These are phyloP conservation scores for Tolypocladium inflatum DNA, from an alignment of 2,329 filamentous ascomycete genomes.

Conservation along the genomic window DNA sequence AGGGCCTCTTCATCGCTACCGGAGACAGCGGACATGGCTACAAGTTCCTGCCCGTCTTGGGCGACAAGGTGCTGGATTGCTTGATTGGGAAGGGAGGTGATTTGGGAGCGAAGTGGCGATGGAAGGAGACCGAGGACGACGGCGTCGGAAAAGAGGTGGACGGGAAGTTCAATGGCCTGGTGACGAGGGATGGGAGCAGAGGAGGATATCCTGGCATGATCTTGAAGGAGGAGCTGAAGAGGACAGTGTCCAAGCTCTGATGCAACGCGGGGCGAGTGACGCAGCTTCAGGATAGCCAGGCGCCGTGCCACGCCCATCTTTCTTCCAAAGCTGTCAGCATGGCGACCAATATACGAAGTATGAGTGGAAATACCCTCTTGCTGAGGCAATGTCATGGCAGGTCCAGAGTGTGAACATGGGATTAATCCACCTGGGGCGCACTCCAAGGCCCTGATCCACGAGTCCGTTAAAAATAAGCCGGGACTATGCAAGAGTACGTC, in stretches of 20 bases:
- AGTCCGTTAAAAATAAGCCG: no score
- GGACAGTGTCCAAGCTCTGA: constrained; percentile 3
- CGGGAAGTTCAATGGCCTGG: constrained; percentile 27
- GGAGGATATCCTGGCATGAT: constrained; percentile 37
- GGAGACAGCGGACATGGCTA: constrained; percentile 58
- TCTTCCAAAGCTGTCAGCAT: background rate
- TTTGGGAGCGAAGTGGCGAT: constrained; percentile 50
- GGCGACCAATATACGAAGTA: background rate
- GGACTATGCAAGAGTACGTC: no score
- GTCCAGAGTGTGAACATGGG: background rate
- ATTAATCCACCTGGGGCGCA: background rate
- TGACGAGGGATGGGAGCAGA: constrained; percentile 44
- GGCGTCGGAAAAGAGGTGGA: constrained; percentile 21
- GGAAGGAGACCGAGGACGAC: constrained; percentile 46
- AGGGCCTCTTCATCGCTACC: constrained; percentile 50
- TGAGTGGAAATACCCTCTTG: background rate
- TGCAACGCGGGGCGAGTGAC: constrained; percentile 5
- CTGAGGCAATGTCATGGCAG: background rate
- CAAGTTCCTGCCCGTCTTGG: constrained; percentile 60
- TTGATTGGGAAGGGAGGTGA: constrained; percentile 36
- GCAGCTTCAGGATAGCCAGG: background rate
- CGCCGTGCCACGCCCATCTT: background rate
- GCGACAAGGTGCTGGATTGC: constrained; percentile 50
- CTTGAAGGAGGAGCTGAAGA: constrained; percentile 31
- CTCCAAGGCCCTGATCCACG: no score